These are phyloP conservation scores for Trichophaea hybrida DNA, from an alignment of 2,329 filamentous ascomycete species.

Conservation along the genomic window DNA sequence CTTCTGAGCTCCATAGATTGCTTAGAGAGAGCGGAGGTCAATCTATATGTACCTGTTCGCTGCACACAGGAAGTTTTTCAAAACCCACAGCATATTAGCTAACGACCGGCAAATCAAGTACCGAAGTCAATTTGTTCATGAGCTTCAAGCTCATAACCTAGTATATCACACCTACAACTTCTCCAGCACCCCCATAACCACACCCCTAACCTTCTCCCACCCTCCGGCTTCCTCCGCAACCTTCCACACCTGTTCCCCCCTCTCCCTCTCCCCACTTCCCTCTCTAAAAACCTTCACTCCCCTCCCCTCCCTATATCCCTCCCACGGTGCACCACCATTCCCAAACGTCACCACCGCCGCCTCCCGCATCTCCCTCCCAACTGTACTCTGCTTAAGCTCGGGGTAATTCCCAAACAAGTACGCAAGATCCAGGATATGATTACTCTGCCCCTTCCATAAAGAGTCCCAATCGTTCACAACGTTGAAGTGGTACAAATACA, in stretches of 20 bases:
- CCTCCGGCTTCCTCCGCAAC: neutral
- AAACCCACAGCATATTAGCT: no score
- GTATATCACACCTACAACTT: neutral
- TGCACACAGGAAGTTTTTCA: no score
- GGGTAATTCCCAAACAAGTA: constrained; percentile 1
- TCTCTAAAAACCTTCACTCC: neutral
- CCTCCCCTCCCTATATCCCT: neutral
- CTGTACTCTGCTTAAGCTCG: neutral
- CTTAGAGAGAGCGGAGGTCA: no score
- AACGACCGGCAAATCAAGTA: no score
- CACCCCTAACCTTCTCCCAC: neutral
- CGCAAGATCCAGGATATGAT: constrained; percentile 4
- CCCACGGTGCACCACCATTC: neutral
- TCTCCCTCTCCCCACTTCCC: neutral
- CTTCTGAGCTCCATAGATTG: no score
- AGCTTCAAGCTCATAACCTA: no score
- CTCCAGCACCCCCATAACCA: neutral
- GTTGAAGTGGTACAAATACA: constrained; percentile 5
- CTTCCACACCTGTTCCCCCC: neutral
- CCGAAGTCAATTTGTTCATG: no score
- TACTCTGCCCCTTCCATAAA: neutral
- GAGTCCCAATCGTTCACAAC: neutral
- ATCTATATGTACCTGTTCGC: no score
- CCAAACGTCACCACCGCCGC: constrained; percentile 1
- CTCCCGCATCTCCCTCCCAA: constrained; percentile 1